Conservation (phyloP, 139 green algal species). For the Nannochloris sp. region DNA sequence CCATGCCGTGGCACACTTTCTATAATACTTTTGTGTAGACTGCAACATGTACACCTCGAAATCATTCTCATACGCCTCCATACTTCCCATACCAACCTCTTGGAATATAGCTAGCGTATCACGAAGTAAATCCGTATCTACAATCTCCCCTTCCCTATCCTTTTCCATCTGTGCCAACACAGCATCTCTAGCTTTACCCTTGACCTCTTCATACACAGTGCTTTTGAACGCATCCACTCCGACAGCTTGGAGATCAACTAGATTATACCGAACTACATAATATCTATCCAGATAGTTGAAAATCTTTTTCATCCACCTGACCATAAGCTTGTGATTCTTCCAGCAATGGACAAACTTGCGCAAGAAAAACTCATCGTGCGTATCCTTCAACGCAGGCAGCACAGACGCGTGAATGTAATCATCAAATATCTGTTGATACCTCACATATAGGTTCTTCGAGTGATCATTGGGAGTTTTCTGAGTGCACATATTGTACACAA, state of each 20-base stretch:
- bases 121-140: slow-evolving; percentile 79
- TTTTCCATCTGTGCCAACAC: slow-evolving; percentile 70
- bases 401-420: slow-evolving; percentile 88
- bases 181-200: slow-evolving; percentile 52
- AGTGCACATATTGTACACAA: slow-evolving; percentile 99
- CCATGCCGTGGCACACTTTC: slow-evolving; percentile 54
- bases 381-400: slow-evolving; percentile 65
- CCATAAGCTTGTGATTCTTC: slow-evolving; percentile 98
- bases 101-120: slow-evolving; percentile 96
- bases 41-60: slow-evolving; percentile 86
- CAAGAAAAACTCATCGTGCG: slow-evolving; percentile 84
- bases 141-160: slow-evolving; percentile 89
- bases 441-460: slow-evolving; percentile 89
- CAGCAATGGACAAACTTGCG: slow-evolving; percentile 82
- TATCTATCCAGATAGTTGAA: slow-evolving; percentile 99
- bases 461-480: slow-evolving; percentile 98
- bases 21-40: slow-evolving; percentile 78
- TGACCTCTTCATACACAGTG: slow-evolving; percentile 75
- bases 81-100: slow-evolving; percentile 84
- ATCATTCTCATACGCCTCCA: slow-evolving; percentile 91
- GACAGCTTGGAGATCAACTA: slow-evolving; percentile 85
- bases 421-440: slow-evolving; percentile 85
- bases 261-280: slow-evolving; percentile 86
- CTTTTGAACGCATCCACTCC: slow-evolving; percentile 78
- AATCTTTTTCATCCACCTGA: slow-evolving; percentile 93